Evolutionary conservation across 208 protist species (phyloP), one percentile per base, ranked within the genome.

Genomic region (Angomonas ambiguus): DNA sequence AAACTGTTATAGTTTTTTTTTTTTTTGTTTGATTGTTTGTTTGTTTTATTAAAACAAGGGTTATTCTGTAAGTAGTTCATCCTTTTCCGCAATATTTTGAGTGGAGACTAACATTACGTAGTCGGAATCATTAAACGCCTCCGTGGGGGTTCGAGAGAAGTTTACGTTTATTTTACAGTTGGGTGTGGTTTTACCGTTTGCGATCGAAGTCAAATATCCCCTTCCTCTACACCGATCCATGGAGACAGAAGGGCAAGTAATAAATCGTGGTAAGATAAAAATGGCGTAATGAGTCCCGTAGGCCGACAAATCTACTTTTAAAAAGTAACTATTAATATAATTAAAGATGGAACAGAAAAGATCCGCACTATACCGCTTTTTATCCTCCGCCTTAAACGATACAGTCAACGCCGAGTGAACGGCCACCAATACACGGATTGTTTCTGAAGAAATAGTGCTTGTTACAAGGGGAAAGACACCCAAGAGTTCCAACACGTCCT

Each of bases 261-360:
- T 16, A 45, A 45, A 45, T 16, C 16, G 8, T 45, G 38, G 38
- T 45, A 45, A 45, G 11, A 45, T 8, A 16, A n/a, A 16, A 16
- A 22, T 1, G 11, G 59, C 38, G 4, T 63, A 51, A 16, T 32
- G 55, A 38, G 45, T 33, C 53, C 49, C 31, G 1, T 35, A 32
- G 24, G 62, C 51, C 41, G 56, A 45, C 45, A 82, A 31, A 22
- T 83, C 51, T 28, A 83, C 67, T 18, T 68, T 56, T 18, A 75
- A 72, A 28, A 81, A 80, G 62, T 87, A 92, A 6, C 70, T 68
- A 3, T 63, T 65, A 11, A 87, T 74, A 61, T 92, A 92, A 33
- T 72, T 70, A 62, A 83, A 92, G 18, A 92, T 51, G 30, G 66
- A 67, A 27, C 73, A 60, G 13, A 92, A 75, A 1, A 92, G 68